A percentile compares a stretch with the other conserved stretches of the same genome.
Conservation (phyloP, 192 early-diverging fungal species). For the Coemansia erecta region DNA sequence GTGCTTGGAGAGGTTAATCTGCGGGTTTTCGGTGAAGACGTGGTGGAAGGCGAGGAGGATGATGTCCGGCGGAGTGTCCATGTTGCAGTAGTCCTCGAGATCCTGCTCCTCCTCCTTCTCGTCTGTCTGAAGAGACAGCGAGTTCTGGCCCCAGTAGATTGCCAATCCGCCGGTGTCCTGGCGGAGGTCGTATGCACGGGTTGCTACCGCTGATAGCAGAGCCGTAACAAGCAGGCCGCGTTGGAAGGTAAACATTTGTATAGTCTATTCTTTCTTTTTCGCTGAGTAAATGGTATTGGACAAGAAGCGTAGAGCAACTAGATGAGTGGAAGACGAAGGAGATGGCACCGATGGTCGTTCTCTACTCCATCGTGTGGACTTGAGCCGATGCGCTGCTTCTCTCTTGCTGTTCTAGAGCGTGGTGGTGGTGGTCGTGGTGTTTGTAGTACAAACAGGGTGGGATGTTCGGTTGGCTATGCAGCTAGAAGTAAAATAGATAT, state of each 20-base stretch:
- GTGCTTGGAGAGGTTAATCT: conserved; percentile 54
- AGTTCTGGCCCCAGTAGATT: conserved; percentile 56
- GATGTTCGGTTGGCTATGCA: too few species aligned
- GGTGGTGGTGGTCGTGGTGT: too few species aligned
- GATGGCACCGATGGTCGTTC: too few species aligned
- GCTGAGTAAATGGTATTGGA: too few species aligned
- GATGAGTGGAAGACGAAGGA: too few species aligned
- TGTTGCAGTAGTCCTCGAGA: conserved; percentile 54
- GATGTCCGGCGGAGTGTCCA: conserved; percentile 32
- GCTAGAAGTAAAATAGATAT: too few species aligned
- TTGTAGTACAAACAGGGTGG: too few species aligned
- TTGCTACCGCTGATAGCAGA: background rate
- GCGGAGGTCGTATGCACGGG: background rate
- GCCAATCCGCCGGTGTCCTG: conserved; percentile 25
- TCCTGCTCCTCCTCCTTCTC: conserved; percentile 24
- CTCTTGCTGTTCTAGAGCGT: too few species aligned
- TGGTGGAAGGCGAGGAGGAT: conserved; percentile 58
- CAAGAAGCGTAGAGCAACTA: too few species aligned
- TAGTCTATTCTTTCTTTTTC: too few species aligned
- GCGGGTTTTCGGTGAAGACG: conserved; percentile 58
- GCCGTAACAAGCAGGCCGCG: background rate
- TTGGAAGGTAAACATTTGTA: background rate
- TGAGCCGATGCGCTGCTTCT: too few species aligned
- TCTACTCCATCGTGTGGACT: too few species aligned
- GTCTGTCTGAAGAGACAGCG: conserved; percentile 37